Conservation (phyloP, 805 yeast species). For the Saturnispora besseyi region DNA sequence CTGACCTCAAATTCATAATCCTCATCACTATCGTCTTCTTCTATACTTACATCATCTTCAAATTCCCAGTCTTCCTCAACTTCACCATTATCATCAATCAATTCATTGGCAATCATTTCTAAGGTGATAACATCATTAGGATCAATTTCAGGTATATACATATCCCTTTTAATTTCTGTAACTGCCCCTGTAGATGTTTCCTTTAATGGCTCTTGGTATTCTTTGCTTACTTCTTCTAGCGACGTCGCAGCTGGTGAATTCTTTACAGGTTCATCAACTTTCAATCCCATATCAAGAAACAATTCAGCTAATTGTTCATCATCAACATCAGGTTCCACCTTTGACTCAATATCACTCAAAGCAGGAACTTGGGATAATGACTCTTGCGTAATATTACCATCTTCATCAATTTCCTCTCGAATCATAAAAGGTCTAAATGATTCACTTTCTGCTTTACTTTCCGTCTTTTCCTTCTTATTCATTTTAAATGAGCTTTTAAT, state of each 20-base stretch:
- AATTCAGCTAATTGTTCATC: slow-evolving; percentile 27
- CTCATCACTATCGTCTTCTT: slow-evolving; percentile 9
- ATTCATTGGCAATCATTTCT: slow-evolving; percentile 45
- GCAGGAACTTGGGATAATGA: slow-evolving; percentile 28
- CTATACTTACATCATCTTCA: slow-evolving; percentile 13
- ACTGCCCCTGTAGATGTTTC: slow-evolving; percentile 1
- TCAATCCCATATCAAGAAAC: slow-evolving; percentile 29
- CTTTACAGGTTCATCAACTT: neutral
- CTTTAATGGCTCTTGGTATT: slow-evolving; percentile 1
- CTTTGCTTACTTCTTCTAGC: neutral
- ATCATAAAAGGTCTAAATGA: slow-evolving; percentile 50
- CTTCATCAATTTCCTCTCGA: slow-evolving; percentile 70
- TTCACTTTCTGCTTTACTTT: slow-evolving; percentile 12
- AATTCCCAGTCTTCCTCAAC: slow-evolving; percentile 20
- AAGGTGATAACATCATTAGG: slow-evolving; percentile 42
- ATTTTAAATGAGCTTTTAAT: slow-evolving; percentile 5
- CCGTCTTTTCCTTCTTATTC: neutral
- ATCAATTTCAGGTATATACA: slow-evolving; percentile 28
- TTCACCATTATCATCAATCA: slow-evolving; percentile 22
- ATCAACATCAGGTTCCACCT: slow-evolving; percentile 14
- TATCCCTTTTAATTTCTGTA: neutral
- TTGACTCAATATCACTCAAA: slow-evolving; percentile 11
- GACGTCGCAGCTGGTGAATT: neutral
- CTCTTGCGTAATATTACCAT: slow-evolving; percentile 53
- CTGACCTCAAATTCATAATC: slow-evolving; percentile 13